phyloP scores from a whole-genome alignment of 495 filamentous ascomycete genomes.

The Cudoniella acicularis region DNA sequence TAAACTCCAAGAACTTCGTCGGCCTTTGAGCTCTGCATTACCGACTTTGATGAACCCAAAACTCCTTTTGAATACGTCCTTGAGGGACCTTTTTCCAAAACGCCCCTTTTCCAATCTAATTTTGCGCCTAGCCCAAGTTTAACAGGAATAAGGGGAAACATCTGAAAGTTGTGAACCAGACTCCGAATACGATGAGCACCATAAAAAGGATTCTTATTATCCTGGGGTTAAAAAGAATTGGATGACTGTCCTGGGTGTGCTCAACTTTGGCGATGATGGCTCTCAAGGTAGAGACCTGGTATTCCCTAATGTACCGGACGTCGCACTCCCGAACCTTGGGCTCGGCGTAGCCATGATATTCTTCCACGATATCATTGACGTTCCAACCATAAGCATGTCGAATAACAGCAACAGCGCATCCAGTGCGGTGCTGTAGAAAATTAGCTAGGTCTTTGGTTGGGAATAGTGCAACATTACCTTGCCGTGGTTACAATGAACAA shows the following conservation, averaged over 20 bases:
- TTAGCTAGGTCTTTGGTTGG: slow-evolving; percentile 15
- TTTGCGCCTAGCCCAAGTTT: too few species aligned
- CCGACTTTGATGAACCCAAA: too few species aligned
- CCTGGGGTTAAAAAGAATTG: background rate
- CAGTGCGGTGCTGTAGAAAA: slow-evolving; percentile 66
- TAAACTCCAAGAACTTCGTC: too few species aligned
- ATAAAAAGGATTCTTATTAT: background rate
- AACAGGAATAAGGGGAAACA: background rate
- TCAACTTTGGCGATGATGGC: slow-evolving; percentile 11
- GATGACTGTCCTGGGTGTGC: background rate
- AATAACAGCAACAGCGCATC: slow-evolving; percentile 71
- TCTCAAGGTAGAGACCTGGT: slow-evolving; percentile 13
- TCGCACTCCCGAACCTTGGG: slow-evolving; percentile 57
- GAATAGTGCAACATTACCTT: slow-evolving; percentile 47
- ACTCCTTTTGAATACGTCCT: too few species aligned
- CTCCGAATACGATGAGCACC: background rate
- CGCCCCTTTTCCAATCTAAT: too few species aligned
- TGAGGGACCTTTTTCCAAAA: too few species aligned
- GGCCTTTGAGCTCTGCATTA: too few species aligned
- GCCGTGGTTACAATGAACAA: slow-evolving; percentile 88
- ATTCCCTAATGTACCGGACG: slow-evolving; percentile 41
- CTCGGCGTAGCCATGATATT: slow-evolving; percentile 65
- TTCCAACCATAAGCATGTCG: slow-evolving; percentile 63
- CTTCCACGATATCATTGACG: slow-evolving; percentile 50
- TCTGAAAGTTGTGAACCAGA: background rate